phyloP scores from a whole-genome alignment of 164 flowering plant genomes.

The Liriodendron chinense region DNA sequence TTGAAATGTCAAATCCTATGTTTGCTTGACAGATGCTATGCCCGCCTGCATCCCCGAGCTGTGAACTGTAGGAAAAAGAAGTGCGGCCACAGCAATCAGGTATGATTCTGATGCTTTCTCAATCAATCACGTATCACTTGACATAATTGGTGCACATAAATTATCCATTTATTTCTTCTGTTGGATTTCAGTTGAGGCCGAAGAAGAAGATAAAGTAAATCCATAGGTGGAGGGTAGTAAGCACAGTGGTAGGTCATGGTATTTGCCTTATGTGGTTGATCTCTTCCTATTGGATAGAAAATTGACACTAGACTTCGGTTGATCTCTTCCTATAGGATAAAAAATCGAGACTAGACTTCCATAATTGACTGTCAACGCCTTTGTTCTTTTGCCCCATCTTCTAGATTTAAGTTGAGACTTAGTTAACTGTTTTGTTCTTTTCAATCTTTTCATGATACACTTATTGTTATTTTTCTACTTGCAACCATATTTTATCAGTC shows the following conservation, averaged over 20 bases:
- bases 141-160: neutral
- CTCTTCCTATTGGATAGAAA: neutral
- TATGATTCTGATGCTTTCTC: neutral
- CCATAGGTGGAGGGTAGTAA: neutral
- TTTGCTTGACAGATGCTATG: constrained; percentile 23
- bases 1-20: too few relatives aligned
- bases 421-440: too few relatives aligned
- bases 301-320: too few relatives aligned
- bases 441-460: too few relatives aligned
- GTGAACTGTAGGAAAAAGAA: constrained; percentile 39
- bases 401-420: too few relatives aligned
- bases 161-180: neutral
- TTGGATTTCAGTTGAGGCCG: constrained; percentile 30
- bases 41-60: constrained; percentile 38
- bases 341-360: too few relatives aligned
- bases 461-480: too few relatives aligned
- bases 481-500: too few relatives aligned
- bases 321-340: neutral
- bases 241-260: neutral
- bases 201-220: constrained; percentile 40
- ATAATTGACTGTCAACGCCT: too few relatives aligned
- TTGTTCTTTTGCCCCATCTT: too few relatives aligned
- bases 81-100: constrained; percentile 42
- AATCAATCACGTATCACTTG: neutral
- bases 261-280: neutral